Conservation (phyloP, 1,284 basidiomycete genomes). For the Agaricales sp. region DNA sequence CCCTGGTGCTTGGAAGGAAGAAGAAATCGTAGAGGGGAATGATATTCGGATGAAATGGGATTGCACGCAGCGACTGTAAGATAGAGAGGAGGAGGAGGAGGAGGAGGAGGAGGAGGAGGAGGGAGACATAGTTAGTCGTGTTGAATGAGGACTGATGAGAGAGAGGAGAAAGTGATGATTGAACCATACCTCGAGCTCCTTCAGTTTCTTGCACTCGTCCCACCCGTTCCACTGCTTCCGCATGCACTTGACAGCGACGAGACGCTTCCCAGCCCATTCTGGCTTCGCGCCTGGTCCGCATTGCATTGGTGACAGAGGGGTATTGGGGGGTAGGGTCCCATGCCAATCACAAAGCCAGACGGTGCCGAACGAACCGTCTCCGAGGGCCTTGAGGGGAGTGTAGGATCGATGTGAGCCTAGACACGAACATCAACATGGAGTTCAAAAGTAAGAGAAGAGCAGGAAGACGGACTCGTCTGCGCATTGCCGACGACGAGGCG, state of each 20-base stretch:
- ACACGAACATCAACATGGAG: constrained; percentile 9
- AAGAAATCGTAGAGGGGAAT: constrained; percentile 99
- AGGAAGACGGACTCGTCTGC: constrained; percentile 40
- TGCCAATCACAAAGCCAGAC: constrained; percentile 99
- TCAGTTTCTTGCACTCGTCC: constrained; percentile 92
- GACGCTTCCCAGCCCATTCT: constrained; percentile 89
- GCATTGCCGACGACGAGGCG: constrained; percentile 62
- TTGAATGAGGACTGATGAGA: too few relatives aligned
- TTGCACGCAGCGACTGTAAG: constrained; percentile 80
- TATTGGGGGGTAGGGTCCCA: constrained; percentile 84
- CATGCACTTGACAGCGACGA: constrained; percentile 98
- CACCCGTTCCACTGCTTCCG: constrained; percentile 96
- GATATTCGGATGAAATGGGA: constrained; percentile 93
- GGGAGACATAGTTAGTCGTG: constrained; percentile 7
- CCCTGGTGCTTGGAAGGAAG: constrained; percentile 84
- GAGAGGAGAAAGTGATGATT: constrained; percentile 8
- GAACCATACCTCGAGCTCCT: constrained; percentile 84
- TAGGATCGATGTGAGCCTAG: constrained; percentile 51
- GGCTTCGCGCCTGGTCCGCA: constrained; percentile 81
- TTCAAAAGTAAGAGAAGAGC: constrained; percentile 9
- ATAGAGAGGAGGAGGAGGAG: constrained; percentile 11
- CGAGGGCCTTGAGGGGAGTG: constrained; percentile 79
- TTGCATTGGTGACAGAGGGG: constrained; percentile 84
- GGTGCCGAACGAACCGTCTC: constrained; percentile 95
- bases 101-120: constrained; percentile 5